A percentile compares a stretch with the other conserved stretches of the same genome.
Conservation (phyloP, 2,329 filamentous ascomycete genomes). For the Calycina herbarum region DNA sequence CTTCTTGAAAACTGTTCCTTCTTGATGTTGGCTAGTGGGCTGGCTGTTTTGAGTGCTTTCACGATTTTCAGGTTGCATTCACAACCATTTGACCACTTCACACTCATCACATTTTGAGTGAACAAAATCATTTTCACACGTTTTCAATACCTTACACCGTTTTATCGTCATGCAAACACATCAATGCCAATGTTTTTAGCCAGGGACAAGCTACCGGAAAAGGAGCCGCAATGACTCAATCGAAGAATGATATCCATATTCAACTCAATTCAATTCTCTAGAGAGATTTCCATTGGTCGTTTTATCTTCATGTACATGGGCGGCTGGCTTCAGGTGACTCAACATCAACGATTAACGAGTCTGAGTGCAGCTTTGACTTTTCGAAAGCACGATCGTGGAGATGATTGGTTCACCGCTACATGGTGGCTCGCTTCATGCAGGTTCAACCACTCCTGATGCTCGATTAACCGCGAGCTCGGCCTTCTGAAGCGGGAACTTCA, state of each 20-base stretch:
- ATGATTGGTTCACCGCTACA: conserved; percentile 1
- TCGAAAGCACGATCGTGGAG: background rate
- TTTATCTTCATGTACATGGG: background rate
- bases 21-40: background rate
- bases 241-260: background rate
- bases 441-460: background rate
- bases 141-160: background rate
- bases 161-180: background rate
- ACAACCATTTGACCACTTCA: background rate
- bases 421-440: background rate
- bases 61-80: background rate
- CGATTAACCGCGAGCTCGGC: background rate
- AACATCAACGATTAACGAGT: conserved; percentile 5
- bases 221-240: conserved; percentile 1
- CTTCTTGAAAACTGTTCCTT: background rate
- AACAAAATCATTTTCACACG: background rate
- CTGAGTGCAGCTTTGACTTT: background rate
- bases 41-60: background rate
- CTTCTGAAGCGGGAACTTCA: background rate
- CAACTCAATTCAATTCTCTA: background rate
- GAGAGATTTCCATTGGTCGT: background rate
- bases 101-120: background rate
- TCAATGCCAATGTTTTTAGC: background rate
- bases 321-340: background rate
- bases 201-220: background rate